phyloP scores from a whole-genome alignment of 169 alveolate species.

The Plasmodium knowlesi region DNA sequence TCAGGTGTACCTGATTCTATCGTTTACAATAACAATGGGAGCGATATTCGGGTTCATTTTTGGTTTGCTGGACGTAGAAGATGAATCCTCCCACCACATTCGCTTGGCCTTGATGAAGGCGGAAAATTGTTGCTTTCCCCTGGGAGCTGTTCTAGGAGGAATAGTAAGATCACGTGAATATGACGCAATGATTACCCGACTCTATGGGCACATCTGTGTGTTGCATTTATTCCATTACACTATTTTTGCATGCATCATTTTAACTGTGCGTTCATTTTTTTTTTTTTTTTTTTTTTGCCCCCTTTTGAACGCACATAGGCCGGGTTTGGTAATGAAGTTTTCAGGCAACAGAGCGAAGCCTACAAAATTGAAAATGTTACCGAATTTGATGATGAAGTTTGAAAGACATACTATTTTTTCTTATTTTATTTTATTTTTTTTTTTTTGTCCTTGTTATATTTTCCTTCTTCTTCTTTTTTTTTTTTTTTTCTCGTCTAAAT shows the following conservation, averaged over 20 bases:
- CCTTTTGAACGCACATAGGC: slow-evolving; percentile 75
- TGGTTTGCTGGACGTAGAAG: slow-evolving; percentile 95
- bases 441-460: slow-evolving; percentile 9
- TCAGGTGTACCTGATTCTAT: slow-evolving; percentile 89
- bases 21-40: slow-evolving; percentile 93
- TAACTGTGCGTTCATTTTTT: background rate
- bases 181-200: background rate
- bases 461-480: slow-evolving; percentile 33
- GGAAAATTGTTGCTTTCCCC: slow-evolving; percentile 93
- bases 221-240: background rate
- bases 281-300: background rate
- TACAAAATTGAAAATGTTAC: slow-evolving; percentile 80
- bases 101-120: slow-evolving; percentile 92
- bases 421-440: background rate
- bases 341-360: slow-evolving; percentile 85
- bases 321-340: slow-evolving; percentile 86
- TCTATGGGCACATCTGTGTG: background rate
- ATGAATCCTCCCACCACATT: slow-evolving; percentile 90
- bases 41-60: slow-evolving; percentile 94
- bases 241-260: background rate
- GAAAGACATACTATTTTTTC: slow-evolving; percentile 9
- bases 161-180: slow-evolving; percentile 75
- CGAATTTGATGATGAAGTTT: slow-evolving; percentile 90
- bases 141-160: slow-evolving; percentile 94
- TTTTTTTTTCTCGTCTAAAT: slow-evolving; percentile 20